Evolutionary conservation across 1,284 basidiomycete species (phyloP), one percentile per base, ranked within the genome.

Genomic region (Rhodofomes roseus): DNA sequence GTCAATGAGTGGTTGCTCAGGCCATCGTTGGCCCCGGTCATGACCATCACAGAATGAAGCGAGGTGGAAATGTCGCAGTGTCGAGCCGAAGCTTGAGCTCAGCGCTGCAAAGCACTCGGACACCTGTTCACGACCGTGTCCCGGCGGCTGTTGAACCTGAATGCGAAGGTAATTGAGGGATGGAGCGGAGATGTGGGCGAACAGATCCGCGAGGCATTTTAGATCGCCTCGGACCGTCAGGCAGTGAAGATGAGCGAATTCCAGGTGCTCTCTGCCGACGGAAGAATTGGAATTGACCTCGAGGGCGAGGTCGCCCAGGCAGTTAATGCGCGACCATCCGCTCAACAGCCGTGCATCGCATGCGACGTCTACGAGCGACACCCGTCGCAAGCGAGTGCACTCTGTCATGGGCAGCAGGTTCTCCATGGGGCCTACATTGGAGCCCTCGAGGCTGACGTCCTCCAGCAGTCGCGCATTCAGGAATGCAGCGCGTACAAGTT

Each of bases 361-460:
- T 9, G 50, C 50, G 1, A 52, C 4, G 50, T 52, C 50, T 12
- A 52, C 31, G 50, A 52, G 31, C 4, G 50, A 52, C 31, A 52
- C 50, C 34, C 50, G 31, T 2, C 50, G 50, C 31, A 52, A 18
- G 22, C 34, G 50, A 20, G 27, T 52, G 20, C 50, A 52, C 20
- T 52, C 50, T 9, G 50, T 31, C 50, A 52, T 52, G 50, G 50
- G 31, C 18, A 36, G 31, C 20, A 52, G 31, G n/a, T 52, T 52
- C 31, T 52, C 50, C 50, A 52, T 36, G 8, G 50, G 50, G 9
- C 50, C 50, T n/a, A 52, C 50, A 52, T 52, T 52, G 50, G 50
- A 37, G 50, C 50, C 50, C 31, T 25, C 20, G 31, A 52, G 29
- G 50, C 29, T 52, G n/a, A 52, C 50, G 4, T 52, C 50, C 22